Base-by-base conservation (phyloP, 139 green algal genomes). In the Chlorella sp. region DNA sequence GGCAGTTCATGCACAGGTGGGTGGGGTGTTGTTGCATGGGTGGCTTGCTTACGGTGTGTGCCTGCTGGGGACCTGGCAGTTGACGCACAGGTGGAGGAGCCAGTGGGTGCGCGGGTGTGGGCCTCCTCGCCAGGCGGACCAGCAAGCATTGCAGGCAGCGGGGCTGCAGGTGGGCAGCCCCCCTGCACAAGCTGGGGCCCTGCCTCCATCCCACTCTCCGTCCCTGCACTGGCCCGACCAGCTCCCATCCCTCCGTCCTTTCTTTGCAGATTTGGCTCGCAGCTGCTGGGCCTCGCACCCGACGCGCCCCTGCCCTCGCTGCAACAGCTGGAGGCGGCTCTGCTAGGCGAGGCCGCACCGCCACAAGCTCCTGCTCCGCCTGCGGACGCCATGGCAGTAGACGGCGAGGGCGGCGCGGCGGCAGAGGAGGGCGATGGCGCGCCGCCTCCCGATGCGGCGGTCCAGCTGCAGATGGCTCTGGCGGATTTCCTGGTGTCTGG, bases 401-500 rank as follows among this genome's bases (percentile, higher is more conserved):
- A 56, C 34, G 41, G 54, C 20, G 54, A 40, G 16, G 83, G 46
- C 16, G 41, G n/a, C 24, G 83, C 34, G 41, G 32, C 67, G 83
- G 77, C 67, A 69, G 80, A 54, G 5, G 14, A 44, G 13, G 64
- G 34, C 16, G 56, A 73, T 28, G 41, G 44, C 30, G 11, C 14
- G 46, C 65, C n/a, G 86, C 84, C 11, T 34, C 28, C 41, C 14
- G 92, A 62, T 48, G 62, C 79, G 19, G 64, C 79, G n/a, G 79
- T 76, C 43, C 62, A 48, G 64, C 79, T 84, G 64, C 82, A 89
- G 54, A n/a, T 83, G 64, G 70, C 75, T 3, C 74, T 95, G 40
- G 72, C 93, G 30, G 78, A 88, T 26, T 84, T 92, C 36, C 56
- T 95, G 41, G 81, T 92, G 26, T 58, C 40, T 0, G 91, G 94